Conservation (phyloP, 192 early-diverging fungal species). For the Pecoramyces ruminantium region DNA sequence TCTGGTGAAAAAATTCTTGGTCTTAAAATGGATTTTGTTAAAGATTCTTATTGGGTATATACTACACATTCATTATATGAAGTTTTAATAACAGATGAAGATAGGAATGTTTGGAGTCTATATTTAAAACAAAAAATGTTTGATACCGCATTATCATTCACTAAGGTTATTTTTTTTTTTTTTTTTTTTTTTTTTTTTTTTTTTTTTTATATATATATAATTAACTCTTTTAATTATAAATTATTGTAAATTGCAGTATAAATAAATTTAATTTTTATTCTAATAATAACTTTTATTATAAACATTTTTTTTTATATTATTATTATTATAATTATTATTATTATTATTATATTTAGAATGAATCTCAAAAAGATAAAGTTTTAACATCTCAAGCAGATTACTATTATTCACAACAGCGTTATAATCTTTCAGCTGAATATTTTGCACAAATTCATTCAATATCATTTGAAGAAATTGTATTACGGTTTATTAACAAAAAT, state of each 20-base stretch:
- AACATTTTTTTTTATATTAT: too few species aligned
- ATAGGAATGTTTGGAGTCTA: slow-evolving; percentile 84
- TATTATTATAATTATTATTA: too few species aligned
- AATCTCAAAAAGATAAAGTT: slow-evolving; percentile 55
- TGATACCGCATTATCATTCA: slow-evolving; percentile 61
- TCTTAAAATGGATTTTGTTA: slow-evolving; percentile 53
- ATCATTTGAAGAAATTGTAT: slow-evolving; percentile 78
- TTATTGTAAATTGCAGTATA: too few species aligned
- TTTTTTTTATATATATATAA: not conserved
- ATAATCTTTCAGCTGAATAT: slow-evolving; percentile 59
- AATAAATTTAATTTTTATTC: too few species aligned
- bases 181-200: slow-evolving; percentile 9
- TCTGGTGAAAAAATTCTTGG: slow-evolving; percentile 42
- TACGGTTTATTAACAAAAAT: slow-evolving; percentile 62
- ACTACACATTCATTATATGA: slow-evolving; percentile 74
- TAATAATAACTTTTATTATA: too few species aligned
- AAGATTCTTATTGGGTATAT: slow-evolving; percentile 82
- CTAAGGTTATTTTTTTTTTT: slow-evolving; percentile 40
- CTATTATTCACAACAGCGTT: slow-evolving; percentile 57
- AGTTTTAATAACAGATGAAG: slow-evolving; percentile 80
- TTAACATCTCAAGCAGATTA: slow-evolving; percentile 73
- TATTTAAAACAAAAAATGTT: slow-evolving; percentile 68
- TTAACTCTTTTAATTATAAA: too few species aligned
- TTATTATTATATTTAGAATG: slow-evolving; percentile 2
- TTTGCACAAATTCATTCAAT: slow-evolving; percentile 61